Percentiles rank a stretch among this genome's conserved stretches.
Conservation (phyloP, 2,329 filamentous ascomycete species). For the Fusarium piperis region DNA sequence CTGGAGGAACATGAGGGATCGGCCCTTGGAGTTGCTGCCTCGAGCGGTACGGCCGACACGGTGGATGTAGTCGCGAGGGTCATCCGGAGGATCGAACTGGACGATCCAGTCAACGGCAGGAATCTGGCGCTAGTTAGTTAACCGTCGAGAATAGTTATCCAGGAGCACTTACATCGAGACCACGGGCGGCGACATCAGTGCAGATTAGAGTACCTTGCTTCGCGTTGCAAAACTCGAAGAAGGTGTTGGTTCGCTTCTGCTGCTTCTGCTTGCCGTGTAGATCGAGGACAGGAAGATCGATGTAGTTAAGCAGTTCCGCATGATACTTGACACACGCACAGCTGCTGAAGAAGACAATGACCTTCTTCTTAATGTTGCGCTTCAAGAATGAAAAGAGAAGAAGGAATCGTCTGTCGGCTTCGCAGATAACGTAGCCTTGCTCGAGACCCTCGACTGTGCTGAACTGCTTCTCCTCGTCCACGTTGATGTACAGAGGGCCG, state of each 20-base stretch:
- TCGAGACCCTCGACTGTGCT: slow-evolving; percentile 94
- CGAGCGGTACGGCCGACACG: slow-evolving; percentile 94
- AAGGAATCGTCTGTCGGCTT: slow-evolving; percentile 92
- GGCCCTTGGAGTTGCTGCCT: slow-evolving; percentile 83
- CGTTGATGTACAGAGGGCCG: slow-evolving; percentile 95
- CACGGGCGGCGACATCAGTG: slow-evolving; percentile 95
- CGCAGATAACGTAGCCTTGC: slow-evolving; percentile 94
- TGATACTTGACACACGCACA: slow-evolving; percentile 97
- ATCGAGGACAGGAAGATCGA: slow-evolving; percentile 88
- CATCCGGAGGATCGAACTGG: slow-evolving; percentile 94
- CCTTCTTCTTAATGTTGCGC: slow-evolving; percentile 90
- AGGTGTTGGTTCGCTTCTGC: slow-evolving; percentile 97
- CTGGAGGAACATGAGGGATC: slow-evolving; percentile 91
- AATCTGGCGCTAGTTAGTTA: slow-evolving; percentile 62
- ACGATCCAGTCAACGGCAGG: slow-evolving; percentile 96
- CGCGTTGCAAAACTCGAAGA: slow-evolving; percentile 89
- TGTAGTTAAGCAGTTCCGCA: slow-evolving; percentile 95
- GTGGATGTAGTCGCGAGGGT: slow-evolving; percentile 92
- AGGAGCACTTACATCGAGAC: slow-evolving; percentile 75
- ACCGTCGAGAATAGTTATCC: not conserved
- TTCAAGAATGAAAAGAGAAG: slow-evolving; percentile 95
- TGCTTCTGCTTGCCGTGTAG: slow-evolving; percentile 98
- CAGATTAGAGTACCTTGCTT: slow-evolving; percentile 89
- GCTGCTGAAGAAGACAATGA: slow-evolving; percentile 95
- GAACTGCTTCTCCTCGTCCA: slow-evolving; percentile 88